A percentile compares a stretch with the other conserved stretches of the same genome.
Evolutionary conservation across 495 filamentous ascomycete genomes (phyloP).

Genomic region (Penicillium malachiteum): DNA sequence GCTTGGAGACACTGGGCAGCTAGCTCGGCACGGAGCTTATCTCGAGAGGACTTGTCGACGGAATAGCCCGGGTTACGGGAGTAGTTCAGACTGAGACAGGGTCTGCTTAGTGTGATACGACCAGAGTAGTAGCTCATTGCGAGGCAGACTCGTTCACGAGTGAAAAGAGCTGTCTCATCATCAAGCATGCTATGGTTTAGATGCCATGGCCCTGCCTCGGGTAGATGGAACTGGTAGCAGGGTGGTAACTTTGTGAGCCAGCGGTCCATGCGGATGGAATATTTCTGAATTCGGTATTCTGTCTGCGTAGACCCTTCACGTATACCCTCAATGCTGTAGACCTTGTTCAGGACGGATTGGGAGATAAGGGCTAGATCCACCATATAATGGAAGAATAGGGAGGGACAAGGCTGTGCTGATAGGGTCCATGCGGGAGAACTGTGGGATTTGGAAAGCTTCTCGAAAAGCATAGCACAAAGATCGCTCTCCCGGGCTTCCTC

Average conservation of each 20-base stretch:
- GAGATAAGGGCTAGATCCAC: conserved; percentile 51
- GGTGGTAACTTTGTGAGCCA: conserved; percentile 52
- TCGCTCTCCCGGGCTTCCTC: conserved; percentile 13
- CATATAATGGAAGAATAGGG: conserved; percentile 47
- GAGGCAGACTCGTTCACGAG: conserved; percentile 35
- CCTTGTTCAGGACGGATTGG: conserved; percentile 47
- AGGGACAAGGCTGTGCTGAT: conserved; percentile 30
- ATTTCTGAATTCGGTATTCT: conserved; percentile 49
- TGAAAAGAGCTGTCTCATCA: conserved; percentile 13
- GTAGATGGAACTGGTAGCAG: conserved; percentile 44
- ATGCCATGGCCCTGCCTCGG: conserved; percentile 20
- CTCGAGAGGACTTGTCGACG: conserved; percentile 30
- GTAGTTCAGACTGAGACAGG: conserved; percentile 43
- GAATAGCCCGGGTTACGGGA: background rate
- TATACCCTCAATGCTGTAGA: conserved; percentile 57
- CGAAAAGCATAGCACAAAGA: conserved; percentile 35
- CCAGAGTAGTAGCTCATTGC: conserved; percentile 58
- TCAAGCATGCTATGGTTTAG: conserved; percentile 15
- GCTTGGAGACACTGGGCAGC: conserved; percentile 56
- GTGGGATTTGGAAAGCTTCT: conserved; percentile 13
- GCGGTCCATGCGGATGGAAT: conserved; percentile 43
- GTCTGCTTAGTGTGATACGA: conserved; percentile 56
- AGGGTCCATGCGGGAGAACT: conserved; percentile 18
- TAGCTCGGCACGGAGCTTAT: conserved; percentile 48
- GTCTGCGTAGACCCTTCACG: conserved; percentile 49